Evolutionary conservation across 2,329 filamentous ascomycete species (phyloP).

Genomic region (Cryphonectria japonica): DNA sequence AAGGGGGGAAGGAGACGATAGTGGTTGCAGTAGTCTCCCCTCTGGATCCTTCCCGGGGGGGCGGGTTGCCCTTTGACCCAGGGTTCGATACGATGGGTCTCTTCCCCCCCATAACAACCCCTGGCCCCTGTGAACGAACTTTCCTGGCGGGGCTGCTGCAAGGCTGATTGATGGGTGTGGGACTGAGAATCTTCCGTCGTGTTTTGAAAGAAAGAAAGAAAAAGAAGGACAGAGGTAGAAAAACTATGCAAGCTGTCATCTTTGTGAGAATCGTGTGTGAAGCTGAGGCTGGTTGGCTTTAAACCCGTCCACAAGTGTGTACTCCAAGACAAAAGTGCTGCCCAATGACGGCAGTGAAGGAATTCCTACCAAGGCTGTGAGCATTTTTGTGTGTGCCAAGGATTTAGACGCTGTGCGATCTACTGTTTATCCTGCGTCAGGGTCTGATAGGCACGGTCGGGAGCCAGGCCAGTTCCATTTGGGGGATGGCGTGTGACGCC

Average conservation of each 20-base stretch:
- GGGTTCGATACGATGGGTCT: conserved; percentile 1
- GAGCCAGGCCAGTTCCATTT: conserved; percentile 3
- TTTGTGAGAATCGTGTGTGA: background rate
- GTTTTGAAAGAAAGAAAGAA: background rate
- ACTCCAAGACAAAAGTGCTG: background rate
- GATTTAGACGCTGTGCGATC: conserved; percentile 4
- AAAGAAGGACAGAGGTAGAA: no score
- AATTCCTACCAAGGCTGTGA: background rate
- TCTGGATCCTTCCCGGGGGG: background rate
- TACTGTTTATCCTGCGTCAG: background rate
- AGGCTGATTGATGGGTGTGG: background rate
- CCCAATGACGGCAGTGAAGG: background rate
- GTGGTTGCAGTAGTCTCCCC: background rate
- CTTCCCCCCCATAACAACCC: background rate
- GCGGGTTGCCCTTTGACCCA: background rate
- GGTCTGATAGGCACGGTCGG: conserved; percentile 4
- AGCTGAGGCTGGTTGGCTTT: background rate
- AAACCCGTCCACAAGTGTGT: background rate
- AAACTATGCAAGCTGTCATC: background rate
- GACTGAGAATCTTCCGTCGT: background rate
- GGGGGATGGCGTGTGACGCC: conserved; percentile 6
- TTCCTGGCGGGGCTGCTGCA: conserved; percentile 1
- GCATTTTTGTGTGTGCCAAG: background rate
- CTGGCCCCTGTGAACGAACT: background rate
- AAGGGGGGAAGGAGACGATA: background rate